Conservation (phyloP, 306 rosid genomes). For the Vicia faba region DNA sequence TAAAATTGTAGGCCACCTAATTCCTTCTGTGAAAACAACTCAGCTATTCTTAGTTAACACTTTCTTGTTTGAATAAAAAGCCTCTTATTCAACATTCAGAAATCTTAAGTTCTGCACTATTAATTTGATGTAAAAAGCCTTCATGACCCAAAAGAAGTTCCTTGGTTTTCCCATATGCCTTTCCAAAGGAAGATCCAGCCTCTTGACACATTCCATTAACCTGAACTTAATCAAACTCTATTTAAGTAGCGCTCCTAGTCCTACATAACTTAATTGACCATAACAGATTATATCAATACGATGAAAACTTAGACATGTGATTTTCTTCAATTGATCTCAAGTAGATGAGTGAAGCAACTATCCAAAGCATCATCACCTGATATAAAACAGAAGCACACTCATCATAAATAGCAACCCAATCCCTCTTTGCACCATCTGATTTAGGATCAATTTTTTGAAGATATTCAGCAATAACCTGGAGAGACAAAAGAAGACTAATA, state of each 20-base stretch:
- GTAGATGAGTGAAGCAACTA: constrained; percentile 25
- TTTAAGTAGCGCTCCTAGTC: constrained; percentile 13
- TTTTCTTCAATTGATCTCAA: constrained; percentile 29
- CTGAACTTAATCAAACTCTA: constrained; percentile 32
- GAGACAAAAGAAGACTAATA: constrained; percentile 26
- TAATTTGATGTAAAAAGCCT: neutral
- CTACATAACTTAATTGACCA: constrained; percentile 11
- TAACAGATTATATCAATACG: constrained; percentile 12
- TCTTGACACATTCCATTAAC: constrained; percentile 21
- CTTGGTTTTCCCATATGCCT: constrained; percentile 29
- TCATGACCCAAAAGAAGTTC: constrained; percentile 21
- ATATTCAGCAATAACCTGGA: constrained; percentile 95
- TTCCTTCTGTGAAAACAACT: constrained; percentile 15
- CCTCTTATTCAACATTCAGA: constrained; percentile 23
- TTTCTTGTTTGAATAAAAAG: constrained; percentile 10
- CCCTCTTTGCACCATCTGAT: constrained; percentile 99
- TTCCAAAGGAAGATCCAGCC: constrained; percentile 26
- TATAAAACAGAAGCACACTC: constrained; percentile 95
- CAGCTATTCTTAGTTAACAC: constrained; percentile 1
- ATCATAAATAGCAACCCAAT: constrained; percentile 99
- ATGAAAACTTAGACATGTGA: constrained; percentile 25
- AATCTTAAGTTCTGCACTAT: neutral
- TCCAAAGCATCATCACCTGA: constrained; percentile 59
- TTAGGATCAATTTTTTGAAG: constrained; percentile 97
- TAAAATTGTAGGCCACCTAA: constrained; percentile 10